Conservation (phyloP, 352 stramenopile genomes). For the Phytophthora cactorum region DNA sequence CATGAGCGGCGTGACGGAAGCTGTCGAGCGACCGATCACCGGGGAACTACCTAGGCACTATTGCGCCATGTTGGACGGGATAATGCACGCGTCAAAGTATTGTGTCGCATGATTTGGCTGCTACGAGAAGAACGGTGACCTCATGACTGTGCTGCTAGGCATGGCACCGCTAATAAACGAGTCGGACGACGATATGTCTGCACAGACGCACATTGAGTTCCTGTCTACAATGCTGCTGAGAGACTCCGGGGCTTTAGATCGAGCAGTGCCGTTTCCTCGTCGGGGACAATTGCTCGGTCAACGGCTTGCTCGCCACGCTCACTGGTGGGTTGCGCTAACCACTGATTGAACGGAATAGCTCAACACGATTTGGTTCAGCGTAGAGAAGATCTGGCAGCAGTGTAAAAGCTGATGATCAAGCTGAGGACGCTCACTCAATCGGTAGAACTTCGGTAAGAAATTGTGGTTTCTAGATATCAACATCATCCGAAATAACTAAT, state of each 20-base stretch:
- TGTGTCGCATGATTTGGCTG: too few relatives aligned
- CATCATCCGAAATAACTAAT: too few relatives aligned
- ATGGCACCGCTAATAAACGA: background rate
- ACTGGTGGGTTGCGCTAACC: too few relatives aligned
- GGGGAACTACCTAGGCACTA: too few relatives aligned
- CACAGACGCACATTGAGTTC: background rate
- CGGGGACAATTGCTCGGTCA: background rate
- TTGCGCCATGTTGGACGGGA: too few relatives aligned
- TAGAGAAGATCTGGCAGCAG: background rate
- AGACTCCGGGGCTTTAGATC: background rate
- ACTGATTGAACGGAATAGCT: too few relatives aligned
- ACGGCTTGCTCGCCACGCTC: background rate
- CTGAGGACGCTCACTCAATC: background rate
- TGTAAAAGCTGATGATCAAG: background rate
- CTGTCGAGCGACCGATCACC: too few relatives aligned
- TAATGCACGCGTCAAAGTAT: too few relatives aligned
- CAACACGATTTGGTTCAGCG: background rate
- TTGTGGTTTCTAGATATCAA: background rate
- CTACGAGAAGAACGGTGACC: too few relatives aligned
- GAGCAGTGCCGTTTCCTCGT: slow-evolving; percentile 1
- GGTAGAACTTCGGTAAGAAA: background rate
- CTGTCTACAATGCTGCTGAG: background rate
- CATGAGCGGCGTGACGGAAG: too few relatives aligned
- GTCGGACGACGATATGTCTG: background rate
- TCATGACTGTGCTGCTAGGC: background rate